Evolutionary conservation across 805 yeast genomes (phyloP).

Genomic region (Scheffersomyces stipitis): DNA sequence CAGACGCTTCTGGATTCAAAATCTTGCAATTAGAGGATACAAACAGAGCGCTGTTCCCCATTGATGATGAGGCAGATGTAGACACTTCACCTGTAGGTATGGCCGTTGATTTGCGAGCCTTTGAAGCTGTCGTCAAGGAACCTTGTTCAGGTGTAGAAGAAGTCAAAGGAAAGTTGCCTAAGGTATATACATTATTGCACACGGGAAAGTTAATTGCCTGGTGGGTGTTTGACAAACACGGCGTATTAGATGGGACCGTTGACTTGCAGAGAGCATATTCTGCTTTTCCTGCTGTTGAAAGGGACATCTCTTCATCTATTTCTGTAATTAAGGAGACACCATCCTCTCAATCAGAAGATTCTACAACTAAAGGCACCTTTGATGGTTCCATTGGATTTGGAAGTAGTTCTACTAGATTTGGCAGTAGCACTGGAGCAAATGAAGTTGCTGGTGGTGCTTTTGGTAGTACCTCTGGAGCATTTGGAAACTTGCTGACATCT

Average conservation of each 20-base stretch:
- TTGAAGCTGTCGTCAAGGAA: slow-evolving; percentile 37
- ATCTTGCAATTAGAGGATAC: slow-evolving; percentile 63
- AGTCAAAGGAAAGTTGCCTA: slow-evolving; percentile 59
- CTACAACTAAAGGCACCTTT: no score
- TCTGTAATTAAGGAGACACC: no score
- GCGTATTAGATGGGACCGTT: slow-evolving; percentile 36
- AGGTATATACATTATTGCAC: slow-evolving; percentile 60
- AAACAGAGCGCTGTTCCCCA: slow-evolving; percentile 71
- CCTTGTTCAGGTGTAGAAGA: slow-evolving; percentile 62
- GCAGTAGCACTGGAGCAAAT: no score
- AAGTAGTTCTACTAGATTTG: no score
- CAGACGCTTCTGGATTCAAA: slow-evolving; percentile 10
- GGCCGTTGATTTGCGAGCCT: slow-evolving; percentile 55
- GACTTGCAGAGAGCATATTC: background rate
- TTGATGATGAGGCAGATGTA: slow-evolving; percentile 60
- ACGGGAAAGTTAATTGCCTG: slow-evolving; percentile 63
- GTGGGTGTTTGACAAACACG: slow-evolving; percentile 60
- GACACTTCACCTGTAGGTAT: slow-evolving; percentile 75
- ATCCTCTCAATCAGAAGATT: no score
- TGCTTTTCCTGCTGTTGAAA: no score
- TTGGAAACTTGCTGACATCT: background rate
- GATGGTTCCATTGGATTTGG: no score
- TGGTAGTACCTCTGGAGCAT: slow-evolving; percentile 1
- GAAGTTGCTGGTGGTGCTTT: no score
- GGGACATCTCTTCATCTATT: no score